Conservation (phyloP, 768 basidiomycete genomes). For the Sporobolomyces roseus region DNA sequence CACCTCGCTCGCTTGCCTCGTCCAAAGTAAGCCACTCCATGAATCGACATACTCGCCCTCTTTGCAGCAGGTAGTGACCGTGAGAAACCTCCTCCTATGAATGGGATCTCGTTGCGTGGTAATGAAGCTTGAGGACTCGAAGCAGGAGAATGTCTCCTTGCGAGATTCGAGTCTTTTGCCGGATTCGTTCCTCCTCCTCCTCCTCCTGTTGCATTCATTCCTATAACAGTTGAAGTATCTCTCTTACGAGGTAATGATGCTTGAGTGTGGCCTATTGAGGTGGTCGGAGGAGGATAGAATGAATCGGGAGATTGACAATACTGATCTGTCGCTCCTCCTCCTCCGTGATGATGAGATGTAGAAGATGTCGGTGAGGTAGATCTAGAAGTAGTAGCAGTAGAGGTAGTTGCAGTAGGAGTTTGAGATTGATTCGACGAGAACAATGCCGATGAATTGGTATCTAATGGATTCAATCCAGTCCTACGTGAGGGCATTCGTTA, state of each 20-base stretch:
- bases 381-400: not conserved
- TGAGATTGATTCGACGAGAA: too few species aligned
- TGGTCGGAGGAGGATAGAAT: not conserved
- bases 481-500: too few species aligned
- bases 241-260: not conserved
- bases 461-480: too few species aligned
- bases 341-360: not conserved
- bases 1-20: not conserved
- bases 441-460: too few species aligned
- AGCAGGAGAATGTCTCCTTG: too few species aligned
- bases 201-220: not conserved
- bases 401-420: too few species aligned
- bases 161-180: too few species aligned
- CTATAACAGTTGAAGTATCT: not conserved
- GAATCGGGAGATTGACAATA: constrained; percentile 1
- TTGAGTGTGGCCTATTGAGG: not conserved
- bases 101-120: constrained; percentile 8
- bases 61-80: too few species aligned
- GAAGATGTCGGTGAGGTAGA: not conserved
- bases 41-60: too few species aligned
- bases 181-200: too few species aligned
- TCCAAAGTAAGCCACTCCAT: not conserved
- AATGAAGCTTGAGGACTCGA: too few species aligned
- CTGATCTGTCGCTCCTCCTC: not conserved
- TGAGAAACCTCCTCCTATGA: constrained; percentile 12